Evolutionary conservation across 2,329 filamentous ascomycete genomes (phyloP), one percentile per base, ranked within the genome.

Genomic region (Aspergillus pseudotamarii): DNA sequence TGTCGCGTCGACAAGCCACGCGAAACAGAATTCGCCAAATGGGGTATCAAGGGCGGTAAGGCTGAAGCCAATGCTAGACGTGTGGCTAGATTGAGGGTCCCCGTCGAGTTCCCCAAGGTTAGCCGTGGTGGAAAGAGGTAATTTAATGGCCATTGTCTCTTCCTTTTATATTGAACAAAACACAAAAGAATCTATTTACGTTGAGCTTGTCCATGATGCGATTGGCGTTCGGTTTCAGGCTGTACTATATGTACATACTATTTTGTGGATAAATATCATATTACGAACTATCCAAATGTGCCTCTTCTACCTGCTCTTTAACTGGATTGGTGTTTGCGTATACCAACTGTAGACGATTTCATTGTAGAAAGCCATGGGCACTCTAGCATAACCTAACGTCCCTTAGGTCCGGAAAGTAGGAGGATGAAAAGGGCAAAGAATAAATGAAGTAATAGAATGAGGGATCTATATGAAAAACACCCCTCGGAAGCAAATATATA

Each of bases 31-130:
- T 78, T 77, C 62, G 72, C 68, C 28, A 79, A 77, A 60, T 81
- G 76, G 74, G 78, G 75, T 16, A 75, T 81, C 56, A 88, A 86
- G 62, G 84, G 88, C 68, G 86, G 85, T 36, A 89, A 88, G 74
- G 86, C 86, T 1, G 84, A 87, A 71, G 85, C 84, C 4, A 76
- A 78, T 23, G 75, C 76, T 11, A 75, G 73, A 58, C 79, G 85
- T 64, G 80, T 94, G 57, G 93, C 91, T 14, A 88, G 88, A 69
- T 80, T 98, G 71, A 87, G 85, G 70, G 77, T 97, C 66, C 95
- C 95, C 3, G 81, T 97, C 54, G 85, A 89, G 63, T 97, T 97
- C 75, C 95, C 94, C 1, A 93, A 90, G 80, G 75, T 80, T 55
- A 80, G 71, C 72, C 79, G 73, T 68, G 76, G 74, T 65, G 79